Base-by-base conservation (phyloP, 1,284 basidiomycete species). In the Boletus semigastroideus region DNA sequence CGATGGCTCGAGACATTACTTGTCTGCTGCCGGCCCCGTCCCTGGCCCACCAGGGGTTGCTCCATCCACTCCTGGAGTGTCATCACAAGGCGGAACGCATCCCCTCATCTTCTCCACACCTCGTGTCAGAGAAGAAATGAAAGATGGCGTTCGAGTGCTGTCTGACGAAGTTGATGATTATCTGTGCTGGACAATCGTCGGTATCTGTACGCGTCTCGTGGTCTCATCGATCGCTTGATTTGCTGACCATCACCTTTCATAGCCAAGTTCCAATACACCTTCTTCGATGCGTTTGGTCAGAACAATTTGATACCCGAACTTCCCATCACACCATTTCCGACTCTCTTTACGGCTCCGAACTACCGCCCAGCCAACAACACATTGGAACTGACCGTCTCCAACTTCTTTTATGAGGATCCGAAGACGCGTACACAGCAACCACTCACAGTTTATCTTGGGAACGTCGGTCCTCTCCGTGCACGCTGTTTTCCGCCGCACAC, bases 211-310 rank as follows among this genome's bases (percentile, higher is more conserved):
- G 12, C 33, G 11, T 33, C 34, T 45, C 42, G 33, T 54, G 47
- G n/a, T 48, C 34, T 51, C 42, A 22, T 48, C 58, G 38, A 31
- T 50, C 14, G 40, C 41, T 55, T 43, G 42, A 33, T 39, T 52
- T 49, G 57, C 61, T 64, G 55, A 65, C 58, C 59, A 50, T 50
- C 49, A 1, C 33, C 20, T 40, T 49, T 59, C 51, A 53, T 61
- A 92, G 90, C 90, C 49, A 92, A 92, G 71, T 94, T 94, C 71
- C 90, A 93, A 67, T 94, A 93, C 68, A 92, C 92, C n/a, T 94
- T 93, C 68, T 94, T 94, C 66, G 92, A 94, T 64, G 90, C 90
- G 7, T 86, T 90, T 67, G 87, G 87, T 17, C 82, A 88, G 62
- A 88, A 85, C 66, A 85, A 79, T 59, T 82, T 72, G 53, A 84